phyloP scores from a whole-genome alignment of 73 alveolate genomes.

The Breviolum minutum region DNA sequence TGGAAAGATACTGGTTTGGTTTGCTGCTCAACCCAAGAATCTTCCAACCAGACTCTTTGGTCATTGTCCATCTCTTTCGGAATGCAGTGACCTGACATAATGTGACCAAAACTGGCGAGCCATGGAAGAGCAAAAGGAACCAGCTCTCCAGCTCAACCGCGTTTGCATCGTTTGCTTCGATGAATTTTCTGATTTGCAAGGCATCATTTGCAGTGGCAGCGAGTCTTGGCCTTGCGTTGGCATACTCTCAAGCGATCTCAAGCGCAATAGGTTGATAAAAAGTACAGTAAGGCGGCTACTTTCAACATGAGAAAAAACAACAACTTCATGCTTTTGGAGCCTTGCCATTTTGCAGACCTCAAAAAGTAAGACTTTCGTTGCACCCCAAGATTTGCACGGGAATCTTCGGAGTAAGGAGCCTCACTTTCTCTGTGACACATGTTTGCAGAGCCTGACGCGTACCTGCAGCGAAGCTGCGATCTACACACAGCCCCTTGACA shows the following conservation, averaged over 20 bases:
- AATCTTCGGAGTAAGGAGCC: slow-evolving; percentile 3
- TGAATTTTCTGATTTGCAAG: background rate
- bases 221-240: background rate
- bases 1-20: too few species aligned
- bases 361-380: too few species aligned
- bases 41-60: too few species aligned
- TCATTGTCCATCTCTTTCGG: too few species aligned
- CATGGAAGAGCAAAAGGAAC: background rate
- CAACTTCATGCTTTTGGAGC: too few species aligned
- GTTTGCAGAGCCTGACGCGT: slow-evolving; percentile 8
- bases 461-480: slow-evolving; percentile 14
- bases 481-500: background rate
- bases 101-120: background rate
- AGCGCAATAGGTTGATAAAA: background rate
- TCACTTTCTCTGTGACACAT: slow-evolving; percentile 35
- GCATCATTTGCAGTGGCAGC: background rate
- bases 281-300: background rate
- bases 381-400: too few species aligned
- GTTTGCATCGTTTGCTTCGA: slow-evolving; percentile 44
- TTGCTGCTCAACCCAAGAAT: too few species aligned
- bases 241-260: too few species aligned
- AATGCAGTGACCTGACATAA: too few species aligned
- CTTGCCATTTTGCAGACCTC: too few species aligned
- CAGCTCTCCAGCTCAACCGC: background rate
- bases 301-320: background rate